These are phyloP conservation scores for Exophiala bonariae DNA, from an alignment of 2,329 filamentous ascomycete species.

Conservation along the genomic window DNA sequence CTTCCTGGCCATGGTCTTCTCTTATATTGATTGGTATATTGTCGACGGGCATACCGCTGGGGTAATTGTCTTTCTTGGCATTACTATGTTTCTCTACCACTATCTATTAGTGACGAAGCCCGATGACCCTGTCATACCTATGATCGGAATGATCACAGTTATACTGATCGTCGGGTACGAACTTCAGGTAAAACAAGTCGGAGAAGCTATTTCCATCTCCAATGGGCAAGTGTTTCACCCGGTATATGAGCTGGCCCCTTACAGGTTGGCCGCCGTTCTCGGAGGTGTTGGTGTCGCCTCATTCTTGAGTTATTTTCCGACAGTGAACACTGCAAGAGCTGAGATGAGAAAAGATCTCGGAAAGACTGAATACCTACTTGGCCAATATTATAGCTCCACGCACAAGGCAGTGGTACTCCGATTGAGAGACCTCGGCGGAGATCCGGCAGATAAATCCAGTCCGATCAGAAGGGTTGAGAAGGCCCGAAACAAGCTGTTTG, in stretches of 20 bases:
- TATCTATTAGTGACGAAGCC: conserved; percentile 68
- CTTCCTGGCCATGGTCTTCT: conserved; percentile 62
- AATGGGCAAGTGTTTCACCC: conserved; percentile 71
- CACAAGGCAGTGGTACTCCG: conserved; percentile 66
- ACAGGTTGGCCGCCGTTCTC: conserved; percentile 67
- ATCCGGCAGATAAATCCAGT: conserved; percentile 14
- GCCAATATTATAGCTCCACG: conserved; percentile 73
- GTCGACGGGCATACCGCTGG: conserved; percentile 62
- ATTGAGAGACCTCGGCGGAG: conserved; percentile 45
- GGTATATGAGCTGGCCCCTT: conserved; percentile 68
- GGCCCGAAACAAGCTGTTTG: conserved; percentile 61
- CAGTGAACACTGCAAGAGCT: conserved; percentile 69
- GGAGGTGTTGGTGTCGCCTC: conserved; percentile 71
- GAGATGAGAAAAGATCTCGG: conserved; percentile 68
- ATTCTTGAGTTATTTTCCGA: conserved; percentile 76
- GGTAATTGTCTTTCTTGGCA: conserved; percentile 59
- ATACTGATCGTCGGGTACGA: conserved; percentile 71
- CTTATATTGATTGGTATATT: conserved; percentile 75
- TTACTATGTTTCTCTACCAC: conserved; percentile 49
- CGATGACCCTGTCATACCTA: conserved; percentile 60
- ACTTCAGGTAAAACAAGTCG: conserved; percentile 68
- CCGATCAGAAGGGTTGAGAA: conserved; percentile 56
- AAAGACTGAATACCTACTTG: conserved; percentile 68
- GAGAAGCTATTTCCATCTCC: conserved; percentile 53
- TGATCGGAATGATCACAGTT: conserved; percentile 62